Conservation (phyloP, 306 rosid species). For the Acacia acuminata region DNA sequence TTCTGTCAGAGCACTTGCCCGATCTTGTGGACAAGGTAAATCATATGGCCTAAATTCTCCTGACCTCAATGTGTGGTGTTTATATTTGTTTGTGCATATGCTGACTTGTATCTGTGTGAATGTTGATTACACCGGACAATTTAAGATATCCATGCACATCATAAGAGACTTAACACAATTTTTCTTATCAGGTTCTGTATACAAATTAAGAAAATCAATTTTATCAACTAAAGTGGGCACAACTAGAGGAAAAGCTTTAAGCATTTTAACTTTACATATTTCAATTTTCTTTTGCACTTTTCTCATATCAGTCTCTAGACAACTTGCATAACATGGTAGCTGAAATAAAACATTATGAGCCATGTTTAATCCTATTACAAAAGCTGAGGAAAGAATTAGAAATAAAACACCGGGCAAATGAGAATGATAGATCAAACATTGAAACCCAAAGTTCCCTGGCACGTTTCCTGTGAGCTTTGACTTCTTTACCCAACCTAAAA, state of each 20-base stretch:
- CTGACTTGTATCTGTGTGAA: not conserved
- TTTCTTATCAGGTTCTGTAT: not conserved
- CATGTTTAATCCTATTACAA: not conserved
- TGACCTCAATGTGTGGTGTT: not conserved
- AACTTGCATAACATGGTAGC: not conserved
- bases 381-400: conserved; percentile 7
- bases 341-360: not conserved
- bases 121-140: conserved; percentile 8
- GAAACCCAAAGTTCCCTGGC: not conserved
- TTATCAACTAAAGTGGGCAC: not conserved
- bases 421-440: not conserved
- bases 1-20: conserved; percentile 81
- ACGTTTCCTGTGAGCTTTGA: not conserved
- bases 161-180: conserved; percentile 1
- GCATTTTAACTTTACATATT: not conserved
- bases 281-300: not conserved
- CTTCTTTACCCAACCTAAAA: not conserved
- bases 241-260: not conserved
- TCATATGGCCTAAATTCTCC: conserved; percentile 21
- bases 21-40: conserved; percentile 95
- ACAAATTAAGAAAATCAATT: not conserved
- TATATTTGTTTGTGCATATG: not conserved
- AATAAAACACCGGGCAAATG: conserved; percentile 7
- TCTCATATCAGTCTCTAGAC: not conserved
- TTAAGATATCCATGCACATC: conserved; percentile 3